Conservation (phyloP, 257 asterid genomes). For the Lycium ferocissimum region DNA sequence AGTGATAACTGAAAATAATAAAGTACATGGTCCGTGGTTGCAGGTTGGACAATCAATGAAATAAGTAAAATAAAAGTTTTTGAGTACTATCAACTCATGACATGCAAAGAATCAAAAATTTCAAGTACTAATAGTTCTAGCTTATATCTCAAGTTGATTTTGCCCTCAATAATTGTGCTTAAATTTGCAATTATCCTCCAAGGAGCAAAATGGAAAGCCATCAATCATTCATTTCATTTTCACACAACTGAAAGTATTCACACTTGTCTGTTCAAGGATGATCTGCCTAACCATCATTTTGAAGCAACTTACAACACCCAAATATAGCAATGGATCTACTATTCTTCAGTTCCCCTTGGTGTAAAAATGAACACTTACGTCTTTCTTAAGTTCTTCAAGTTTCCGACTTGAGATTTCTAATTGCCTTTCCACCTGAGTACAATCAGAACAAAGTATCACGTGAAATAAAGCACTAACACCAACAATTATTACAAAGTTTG, state of each 20-base stretch:
- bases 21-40: not conserved
- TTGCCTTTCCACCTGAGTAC: slow-evolving; percentile 53
- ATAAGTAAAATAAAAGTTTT: not conserved
- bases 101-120: not conserved
- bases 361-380: slow-evolving; percentile 47
- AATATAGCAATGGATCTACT: not conserved
- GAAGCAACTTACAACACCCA: not conserved
- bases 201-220: not conserved
- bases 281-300: not conserved
- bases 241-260: not conserved
- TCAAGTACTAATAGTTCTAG: not conserved
- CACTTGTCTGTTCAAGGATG: not conserved
- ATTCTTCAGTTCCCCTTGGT: not conserved
- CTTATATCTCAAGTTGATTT: not conserved
- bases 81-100: not conserved
- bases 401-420: slow-evolving; percentile 59
- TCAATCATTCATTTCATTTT: not conserved
- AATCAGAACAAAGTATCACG: slow-evolving; percentile 33
- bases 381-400: slow-evolving; percentile 71
- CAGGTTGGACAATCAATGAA: not conserved
- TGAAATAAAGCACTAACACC: slow-evolving; percentile 12
- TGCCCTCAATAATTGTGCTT: not conserved
- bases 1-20: not conserved
- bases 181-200: not conserved
- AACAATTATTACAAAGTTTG: not conserved